phyloP scores from a whole-genome alignment of 352 stramenopile genomes.

The Pythium diclinum region DNA sequence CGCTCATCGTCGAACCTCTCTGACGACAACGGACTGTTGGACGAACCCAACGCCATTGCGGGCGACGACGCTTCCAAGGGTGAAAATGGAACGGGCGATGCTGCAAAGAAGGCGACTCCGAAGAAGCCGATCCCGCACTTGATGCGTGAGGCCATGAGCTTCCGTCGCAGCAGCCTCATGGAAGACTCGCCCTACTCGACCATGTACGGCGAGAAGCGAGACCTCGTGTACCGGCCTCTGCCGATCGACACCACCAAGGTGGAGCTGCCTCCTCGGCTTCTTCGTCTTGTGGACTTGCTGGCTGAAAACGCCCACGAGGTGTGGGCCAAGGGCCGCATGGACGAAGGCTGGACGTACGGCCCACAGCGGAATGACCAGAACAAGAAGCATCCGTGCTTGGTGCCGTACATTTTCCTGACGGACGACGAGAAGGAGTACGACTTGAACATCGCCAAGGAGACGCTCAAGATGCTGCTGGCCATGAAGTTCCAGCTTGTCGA shows the following conservation, averaged over 20 bases:
- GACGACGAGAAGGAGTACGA: slow-evolving; percentile 89
- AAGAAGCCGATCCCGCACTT: slow-evolving; percentile 58
- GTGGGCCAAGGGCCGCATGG: slow-evolving; percentile 84
- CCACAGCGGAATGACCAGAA: slow-evolving; percentile 66
- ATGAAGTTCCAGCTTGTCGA: slow-evolving; percentile 86
- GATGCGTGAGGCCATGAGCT: slow-evolving; percentile 69
- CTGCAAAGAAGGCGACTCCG: slow-evolving; percentile 19
- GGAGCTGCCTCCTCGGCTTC: slow-evolving; percentile 55
- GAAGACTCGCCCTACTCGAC: slow-evolving; percentile 77
- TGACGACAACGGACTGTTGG: slow-evolving; percentile 21
- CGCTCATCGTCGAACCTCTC: slow-evolving; percentile 69
- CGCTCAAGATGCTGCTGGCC: slow-evolving; percentile 83
- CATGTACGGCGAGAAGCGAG: slow-evolving; percentile 51
- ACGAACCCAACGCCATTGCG: slow-evolving; percentile 5
- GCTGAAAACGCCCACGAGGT: slow-evolving; percentile 87
- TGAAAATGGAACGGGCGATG: slow-evolving; percentile 1
- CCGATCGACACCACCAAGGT: slow-evolving; percentile 76
- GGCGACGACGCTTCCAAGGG: slow-evolving; percentile 21
- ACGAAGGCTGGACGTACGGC: slow-evolving; percentile 85
- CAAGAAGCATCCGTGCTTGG: slow-evolving; percentile 84
- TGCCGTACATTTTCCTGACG: slow-evolving; percentile 88
- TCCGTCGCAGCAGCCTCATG: slow-evolving; percentile 74
- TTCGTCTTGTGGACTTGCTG: slow-evolving; percentile 76
- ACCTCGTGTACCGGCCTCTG: slow-evolving; percentile 67
- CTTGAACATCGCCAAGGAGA: slow-evolving; percentile 85